Evolutionary conservation across 192 early-diverging fungal species (phyloP), one percentile per base, ranked within the genome.

Genomic region (Linnemannia elongata): DNA sequence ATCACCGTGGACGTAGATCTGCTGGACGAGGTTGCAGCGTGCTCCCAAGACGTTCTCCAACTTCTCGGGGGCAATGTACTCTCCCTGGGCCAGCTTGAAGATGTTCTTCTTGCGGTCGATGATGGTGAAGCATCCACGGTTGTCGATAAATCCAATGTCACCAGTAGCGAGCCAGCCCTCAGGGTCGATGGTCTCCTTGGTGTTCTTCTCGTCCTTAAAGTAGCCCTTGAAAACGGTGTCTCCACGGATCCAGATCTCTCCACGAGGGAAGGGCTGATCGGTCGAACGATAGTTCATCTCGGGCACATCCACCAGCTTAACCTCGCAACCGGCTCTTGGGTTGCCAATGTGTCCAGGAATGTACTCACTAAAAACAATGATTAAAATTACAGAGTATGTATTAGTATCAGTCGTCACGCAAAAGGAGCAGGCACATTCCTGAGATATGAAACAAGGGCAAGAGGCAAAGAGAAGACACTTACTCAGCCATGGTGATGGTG

Each of bases 61-160:
- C 82, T 97, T 97, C 82, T 99, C 98, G 42, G 97, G 97, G 0
- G 97, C 96, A 87, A 99, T 93, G 88, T 97, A 98, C 90, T 97
- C 96, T 75, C 96, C 97, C 82, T 96, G 94, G 18, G 82, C 79
- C 75, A 87, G 79, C 78, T 96, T 96, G 90, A 96, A 95, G 80
- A 96, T 94, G 77, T 95, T 94, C 88, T 95, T 97, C 76, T 94
- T 94, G 80, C 97, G 94, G 85, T 97, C 97, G 81, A 99, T 91
- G 80, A 99, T 96, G 27, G 89, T 90, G 66, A 98, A 78, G n/a
- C 85, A 89, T 85, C 95, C 96, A 60, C 92, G 87, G 30, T 89
- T 90, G 80, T 96, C 95, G 74, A 94, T 88, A 27, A 87, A 88
- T 45, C 93, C 96, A 78, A 97, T 93, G 82, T 97, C 97, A 55